Evolutionary conservation across 805 yeast species (phyloP), one percentile per base, ranked within the genome.

Genomic region (Wickerhamiella allomyrinae): DNA sequence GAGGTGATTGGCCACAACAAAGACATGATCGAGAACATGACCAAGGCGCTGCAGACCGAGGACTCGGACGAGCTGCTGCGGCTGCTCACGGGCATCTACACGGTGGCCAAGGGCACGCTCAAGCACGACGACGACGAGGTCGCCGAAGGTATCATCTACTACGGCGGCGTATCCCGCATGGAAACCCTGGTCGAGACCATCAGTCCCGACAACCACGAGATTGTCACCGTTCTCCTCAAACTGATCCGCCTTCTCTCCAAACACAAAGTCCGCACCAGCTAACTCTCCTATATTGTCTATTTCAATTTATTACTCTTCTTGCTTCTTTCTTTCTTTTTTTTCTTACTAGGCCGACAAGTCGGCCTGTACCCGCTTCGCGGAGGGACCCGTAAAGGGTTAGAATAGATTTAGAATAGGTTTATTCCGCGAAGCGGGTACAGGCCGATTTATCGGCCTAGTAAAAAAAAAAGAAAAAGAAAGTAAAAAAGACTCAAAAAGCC

Each of bases 21-120:
- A n/a, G 49, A 47, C 27, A 48, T 59, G n/a, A 34, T 60, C 40
- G 48, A 41, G 27, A 44, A 49, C 10, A 41, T 59, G 7, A 37
- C 54, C 21, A 29, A 37, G 11, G 37, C 54, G 3, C 34, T 59
- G 19, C 48, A 45, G 4, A 52, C 43, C 9, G 54, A 52, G 2
- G 53, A 53, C 33, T 48, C 42, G n/a, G 54, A 51, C 21, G 39
- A 59, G 40, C 42, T 57, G 35, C 38, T 57, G 23, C 49, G 63
- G 8, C 56, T 51, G 7, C 50, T 54, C n/a, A 52, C 55, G 19
- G 49, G 54, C 14, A 39, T 57, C 22, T 48, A 46, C 17, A 53
- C 47, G 9, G 42, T 57, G 10, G 35, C 51, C 35, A 39, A 45
- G 33, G 46, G 35, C 24, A 46, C 52, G 7, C 37, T 49, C 10